phyloP scores from a whole-genome alignment of 2,329 filamentous ascomycete species.

The Madurella mycetomatis region DNA sequence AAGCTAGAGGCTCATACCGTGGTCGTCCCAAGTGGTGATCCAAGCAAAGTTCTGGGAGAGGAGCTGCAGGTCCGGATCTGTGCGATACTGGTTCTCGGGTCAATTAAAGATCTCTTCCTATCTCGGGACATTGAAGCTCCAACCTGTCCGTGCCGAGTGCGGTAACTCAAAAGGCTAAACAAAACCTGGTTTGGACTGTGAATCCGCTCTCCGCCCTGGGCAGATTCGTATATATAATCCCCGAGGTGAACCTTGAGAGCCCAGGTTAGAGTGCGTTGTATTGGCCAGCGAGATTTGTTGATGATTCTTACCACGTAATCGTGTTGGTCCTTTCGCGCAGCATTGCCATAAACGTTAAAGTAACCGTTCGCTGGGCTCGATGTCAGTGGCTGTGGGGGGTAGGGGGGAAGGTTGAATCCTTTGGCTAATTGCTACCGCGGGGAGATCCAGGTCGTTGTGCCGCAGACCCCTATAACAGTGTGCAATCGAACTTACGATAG shows the following conservation, averaged over 20 bases:
- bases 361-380: conserved; percentile 44
- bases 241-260: conserved; percentile 44
- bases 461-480: too few relatives aligned
- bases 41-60: conserved; percentile 54
- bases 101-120: neutral
- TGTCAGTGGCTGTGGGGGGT: conserved; percentile 24
- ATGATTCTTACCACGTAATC: conserved; percentile 44
- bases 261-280: too few relatives aligned
- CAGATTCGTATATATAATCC: conserved; percentile 48
- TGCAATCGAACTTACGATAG: conserved; percentile 44
- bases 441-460: too few relatives aligned
- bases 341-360: conserved; percentile 58
- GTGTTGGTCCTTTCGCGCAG: conserved; percentile 54
- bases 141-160: conserved; percentile 26
- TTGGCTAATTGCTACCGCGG: too few relatives aligned
- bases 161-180: conserved; percentile 54
- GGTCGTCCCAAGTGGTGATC: conserved; percentile 63
- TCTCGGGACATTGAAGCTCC: neutral
- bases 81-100: conserved; percentile 48
- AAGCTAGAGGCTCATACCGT: conserved; percentile 27
- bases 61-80: conserved; percentile 52
- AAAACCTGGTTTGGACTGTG: conserved; percentile 30
- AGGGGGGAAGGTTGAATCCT: too few relatives aligned
- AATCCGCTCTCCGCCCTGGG: conserved; percentile 43
- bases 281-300: too few relatives aligned